phyloP scores from a whole-genome alignment of 805 yeast genomes.

The Hermanozyma aechmeae region DNA sequence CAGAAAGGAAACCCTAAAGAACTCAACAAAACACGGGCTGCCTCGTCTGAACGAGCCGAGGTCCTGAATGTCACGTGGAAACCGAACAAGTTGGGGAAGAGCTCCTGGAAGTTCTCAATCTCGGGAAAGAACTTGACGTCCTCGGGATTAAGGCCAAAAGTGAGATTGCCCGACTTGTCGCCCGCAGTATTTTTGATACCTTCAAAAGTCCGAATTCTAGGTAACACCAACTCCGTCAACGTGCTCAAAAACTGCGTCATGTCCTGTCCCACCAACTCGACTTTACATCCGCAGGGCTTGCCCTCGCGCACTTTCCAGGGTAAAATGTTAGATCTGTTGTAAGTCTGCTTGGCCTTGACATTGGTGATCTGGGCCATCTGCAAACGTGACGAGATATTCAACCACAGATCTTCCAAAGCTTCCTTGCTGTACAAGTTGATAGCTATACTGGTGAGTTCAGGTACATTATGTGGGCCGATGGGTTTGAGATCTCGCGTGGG shows the following conservation, averaged over 20 bases:
- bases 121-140: slow-evolving; percentile 86
- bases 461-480: slow-evolving; percentile 60
- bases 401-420: slow-evolving; percentile 61
- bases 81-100: slow-evolving; percentile 83
- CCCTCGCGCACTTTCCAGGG: slow-evolving; percentile 85
- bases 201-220: slow-evolving; percentile 79
- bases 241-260: slow-evolving; percentile 83
- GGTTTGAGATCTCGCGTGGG: slow-evolving; percentile 69
- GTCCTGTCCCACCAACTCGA: slow-evolving; percentile 65
- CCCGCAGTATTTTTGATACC: slow-evolving; percentile 76
- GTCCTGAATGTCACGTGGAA: slow-evolving; percentile 81
- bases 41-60: slow-evolving; percentile 80
- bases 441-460: slow-evolving; percentile 56
- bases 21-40: slow-evolving; percentile 78
- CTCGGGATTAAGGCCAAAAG: slow-evolving; percentile 73
- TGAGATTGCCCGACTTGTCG: slow-evolving; percentile 75
- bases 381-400: slow-evolving; percentile 65
- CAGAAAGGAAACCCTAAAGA: slow-evolving; percentile 74
- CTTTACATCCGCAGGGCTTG: slow-evolving; percentile 85
- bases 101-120: slow-evolving; percentile 79
- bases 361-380: slow-evolving; percentile 95
- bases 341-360: slow-evolving; percentile 63
- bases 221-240: slow-evolving; percentile 84
- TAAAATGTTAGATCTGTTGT: slow-evolving; percentile 70
- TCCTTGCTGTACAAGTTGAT: slow-evolving; percentile 71